Evolutionary conservation across 2,329 filamentous ascomycete genomes (phyloP), one percentile per base, ranked within the genome.

Genomic region (Byssochlamys sp.): DNA sequence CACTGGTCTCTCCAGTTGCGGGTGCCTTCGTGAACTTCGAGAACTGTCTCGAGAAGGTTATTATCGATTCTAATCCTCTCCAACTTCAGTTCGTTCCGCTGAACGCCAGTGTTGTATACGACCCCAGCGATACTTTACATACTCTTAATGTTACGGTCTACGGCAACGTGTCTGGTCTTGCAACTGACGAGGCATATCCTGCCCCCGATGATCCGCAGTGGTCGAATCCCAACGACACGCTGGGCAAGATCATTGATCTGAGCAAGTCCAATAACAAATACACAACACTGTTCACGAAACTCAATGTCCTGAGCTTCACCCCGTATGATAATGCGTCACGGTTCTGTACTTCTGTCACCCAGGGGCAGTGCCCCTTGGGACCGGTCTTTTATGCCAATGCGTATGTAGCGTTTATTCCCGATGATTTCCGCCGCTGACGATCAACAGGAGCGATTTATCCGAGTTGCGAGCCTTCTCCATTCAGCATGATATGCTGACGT

Each of bases 121-220:
- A 90, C 65, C 79, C 81, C 28, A 71, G 76, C 12, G 75, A 81
- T 61, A 71, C 81, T 3, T 80, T 76, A 54, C 84, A 91, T 68
- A 83, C 80, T 48, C 79, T 99, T 53, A 84, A 83, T 61, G 77
- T 96, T 57, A 94, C 85, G 1, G 82, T 96, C 52, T 97, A 90
- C 77, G 92, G 91, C 55, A 96, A 97, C 73, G 90, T 97, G 29
- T 89, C 87, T 7, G 94, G 94, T 52, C 84, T 86, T 54, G 79
- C 81, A 51, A 78, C 79, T 2, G 68, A 74, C 11, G 75, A 77
- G n/a, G 59, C 73, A 2, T 81, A 90, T 55, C 90, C 90, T 33
- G 66, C 82, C 0, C 73, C 80, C 19, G 72, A 80, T 64, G 81
- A 84, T 67, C 72, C 82, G 0, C 75, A 78, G 52, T 90, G 90